Evolutionary conservation across 2,329 filamentous ascomycete species (phyloP), one percentile per base, ranked within the genome.

Genomic region (Fusarium concolor): DNA sequence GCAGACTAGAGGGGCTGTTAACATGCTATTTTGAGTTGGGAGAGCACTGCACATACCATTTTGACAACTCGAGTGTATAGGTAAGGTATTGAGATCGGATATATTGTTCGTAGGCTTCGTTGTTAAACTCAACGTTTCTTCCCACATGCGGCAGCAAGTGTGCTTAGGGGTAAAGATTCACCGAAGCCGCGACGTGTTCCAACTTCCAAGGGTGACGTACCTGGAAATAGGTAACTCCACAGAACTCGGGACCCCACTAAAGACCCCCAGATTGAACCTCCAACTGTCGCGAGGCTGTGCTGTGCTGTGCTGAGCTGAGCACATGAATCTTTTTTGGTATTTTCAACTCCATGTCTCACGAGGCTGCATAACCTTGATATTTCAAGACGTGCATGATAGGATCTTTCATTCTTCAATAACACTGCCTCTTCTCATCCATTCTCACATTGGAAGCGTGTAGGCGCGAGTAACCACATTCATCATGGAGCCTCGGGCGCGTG

Each of bases 401-500:
- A 17, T 10, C 44, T 14, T 8, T 28, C 26, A 35, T n/a, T n/a
- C 42, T 24, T 18, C 5, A 11, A 20, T 10, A 28, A 31, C n/a
- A 14, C 20, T 42, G 28, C 42, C 22, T 31, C 12, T 49, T 31
- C 42, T 41, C 35, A 26, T 43, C 28, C 31, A 51, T 38, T 18
- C n/a, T 15, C 44, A 50, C 42, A 38, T 56, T 51, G 46, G 56
- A 46, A 62, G 43, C 61, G 56, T 52, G 24, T 50, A 45, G 41
- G 57, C 50, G 58, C 46, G 39, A 44, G n/a, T 33, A 62, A 38
- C 10, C 46, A 52, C 47, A 51, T 63, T 54, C 68, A 87, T 82
- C 77, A 92, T 93, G 84, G 92, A 94, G 82, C 91, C 91, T 67
- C 86, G 92, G 76, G 92, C 91, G 62, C 87, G 92, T 74, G 89